phyloP scores from a whole-genome alignment of 1,284 basidiomycete species.

The Leccinum glutinopallens region DNA sequence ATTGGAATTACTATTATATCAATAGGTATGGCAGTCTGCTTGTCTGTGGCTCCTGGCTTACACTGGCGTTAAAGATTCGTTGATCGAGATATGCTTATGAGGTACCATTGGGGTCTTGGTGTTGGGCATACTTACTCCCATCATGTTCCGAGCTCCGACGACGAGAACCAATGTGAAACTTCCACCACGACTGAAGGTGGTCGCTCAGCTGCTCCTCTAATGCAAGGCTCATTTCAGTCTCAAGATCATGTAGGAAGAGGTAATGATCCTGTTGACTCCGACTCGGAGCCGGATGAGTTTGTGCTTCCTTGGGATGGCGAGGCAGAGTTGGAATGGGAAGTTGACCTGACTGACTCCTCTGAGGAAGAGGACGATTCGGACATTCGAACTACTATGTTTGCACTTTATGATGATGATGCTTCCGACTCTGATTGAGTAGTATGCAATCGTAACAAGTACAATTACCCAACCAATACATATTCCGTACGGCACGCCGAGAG shows the following conservation, averaged over 20 bases:
- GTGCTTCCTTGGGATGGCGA: constrained; percentile 15
- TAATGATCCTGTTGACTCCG: background rate
- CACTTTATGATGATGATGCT: background rate
- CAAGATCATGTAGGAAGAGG: background rate
- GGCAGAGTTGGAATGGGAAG: constrained; percentile 19
- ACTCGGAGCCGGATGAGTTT: constrained; percentile 22
- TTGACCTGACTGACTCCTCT: background rate
- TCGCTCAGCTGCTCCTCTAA: background rate
- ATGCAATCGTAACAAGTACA: too few species aligned
- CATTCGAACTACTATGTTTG: background rate
- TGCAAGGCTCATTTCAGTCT: background rate
- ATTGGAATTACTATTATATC: background rate
- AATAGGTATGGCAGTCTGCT: background rate
- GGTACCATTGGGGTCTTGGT: constrained; percentile 10
- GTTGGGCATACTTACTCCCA: constrained; percentile 21
- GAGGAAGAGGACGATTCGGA: constrained; percentile 37
- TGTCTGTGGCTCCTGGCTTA: background rate
- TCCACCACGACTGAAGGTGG: background rate
- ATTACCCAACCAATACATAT: too few species aligned
- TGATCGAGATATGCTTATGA: constrained; percentile 13
- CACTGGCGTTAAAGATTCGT: constrained; percentile 7
- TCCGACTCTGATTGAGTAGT: background rate
- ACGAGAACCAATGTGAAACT: constrained; percentile 20
- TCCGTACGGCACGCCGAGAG: too few species aligned
- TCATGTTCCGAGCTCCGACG: background rate